Base-by-base conservation (phyloP, 2,329 filamentous ascomycete genomes). In the Acephala macrosclerotiorum region DNA sequence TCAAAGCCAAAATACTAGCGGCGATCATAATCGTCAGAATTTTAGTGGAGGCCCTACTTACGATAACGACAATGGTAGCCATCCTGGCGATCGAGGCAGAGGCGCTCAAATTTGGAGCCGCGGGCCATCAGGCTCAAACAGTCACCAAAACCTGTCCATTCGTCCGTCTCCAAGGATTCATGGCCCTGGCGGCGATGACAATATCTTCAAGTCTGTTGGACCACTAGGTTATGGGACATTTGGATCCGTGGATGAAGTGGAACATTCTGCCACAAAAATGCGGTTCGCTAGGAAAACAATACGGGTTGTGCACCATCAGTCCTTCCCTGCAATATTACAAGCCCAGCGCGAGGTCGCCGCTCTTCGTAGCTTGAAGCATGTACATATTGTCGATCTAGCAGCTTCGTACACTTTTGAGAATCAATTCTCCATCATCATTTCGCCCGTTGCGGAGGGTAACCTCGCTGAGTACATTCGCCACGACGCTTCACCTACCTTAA, bases 351-450 rank as follows among this genome's bases (percentile, higher is more conserved):
- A 63, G 36, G 45, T 63, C 1, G 16, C 25, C 22, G 61, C 56
- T 42, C 61, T 63, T 40, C 49, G 61, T 29, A 58, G 18, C 33
- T 45, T 63, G 16, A 59, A 57, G 26, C 55, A 59, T 35, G 16
- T 22, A 33, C 61, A 63, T 55, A 63, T 63, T 16, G 35, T 59
- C 25, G 36, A 33, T 35, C 20, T 63, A 11, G 35, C 49, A 20
- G 61, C 61, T 33, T 63, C 45, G n/a, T 63, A 63, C 42, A 42
- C 25, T 25, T 55, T 38, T 16, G 61, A 55, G 25, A 45, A 63
- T 38, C 61, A 59, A 18, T 55, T 63, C 38, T 59, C 61, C 8
- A 59, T 63, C 7, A 58, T 63, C 25, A 59, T 63, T 29, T 59
- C 61, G 20, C 61, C 61, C 53, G 61, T 63, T 33, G 61, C 61